Conservation (phyloP, 257 asterid species). For the Marsdenia floribunda region DNA sequence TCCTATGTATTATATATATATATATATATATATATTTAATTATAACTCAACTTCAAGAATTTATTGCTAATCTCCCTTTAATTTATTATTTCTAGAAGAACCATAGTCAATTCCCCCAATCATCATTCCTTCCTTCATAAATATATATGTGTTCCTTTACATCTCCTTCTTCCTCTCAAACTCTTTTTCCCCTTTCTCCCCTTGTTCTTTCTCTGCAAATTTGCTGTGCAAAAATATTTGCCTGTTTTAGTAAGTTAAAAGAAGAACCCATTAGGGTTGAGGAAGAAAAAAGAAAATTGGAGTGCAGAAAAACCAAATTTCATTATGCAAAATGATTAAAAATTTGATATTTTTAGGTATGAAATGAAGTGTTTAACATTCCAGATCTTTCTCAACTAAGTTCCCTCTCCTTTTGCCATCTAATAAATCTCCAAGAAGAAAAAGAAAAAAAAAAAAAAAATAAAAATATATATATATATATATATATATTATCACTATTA, state of each 20-base stretch:
- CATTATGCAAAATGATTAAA: constrained; percentile 6
- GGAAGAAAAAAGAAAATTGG: neutral
- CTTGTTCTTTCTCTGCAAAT: neutral
- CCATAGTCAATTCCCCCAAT: too few relatives aligned
- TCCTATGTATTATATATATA: too few relatives aligned
- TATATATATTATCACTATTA: too few relatives aligned
- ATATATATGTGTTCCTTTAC: neutral
- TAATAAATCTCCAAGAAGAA: constrained; percentile 4
- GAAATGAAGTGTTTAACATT: constrained; percentile 11
- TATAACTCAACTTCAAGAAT: too few relatives aligned
- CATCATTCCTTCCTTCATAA: too few relatives aligned
- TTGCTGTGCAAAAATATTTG: neutral
- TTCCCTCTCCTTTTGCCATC: constrained; percentile 23
- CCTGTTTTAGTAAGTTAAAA: neutral
- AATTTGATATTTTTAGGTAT: neutral
- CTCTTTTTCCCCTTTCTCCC: neutral
- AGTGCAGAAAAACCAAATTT: constrained; percentile 2
- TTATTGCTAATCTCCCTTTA: too few relatives aligned
- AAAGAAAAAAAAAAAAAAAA: too few relatives aligned
- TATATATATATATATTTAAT: too few relatives aligned
- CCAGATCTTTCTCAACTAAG: constrained; percentile 24
- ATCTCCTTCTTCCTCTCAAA: neutral
- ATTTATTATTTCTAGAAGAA: too few relatives aligned
- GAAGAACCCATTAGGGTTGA: neutral
- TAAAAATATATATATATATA: too few relatives aligned